Base-by-base conservation (phyloP, 2,329 filamentous ascomycete genomes). In the Diaporthe sp. region DNA sequence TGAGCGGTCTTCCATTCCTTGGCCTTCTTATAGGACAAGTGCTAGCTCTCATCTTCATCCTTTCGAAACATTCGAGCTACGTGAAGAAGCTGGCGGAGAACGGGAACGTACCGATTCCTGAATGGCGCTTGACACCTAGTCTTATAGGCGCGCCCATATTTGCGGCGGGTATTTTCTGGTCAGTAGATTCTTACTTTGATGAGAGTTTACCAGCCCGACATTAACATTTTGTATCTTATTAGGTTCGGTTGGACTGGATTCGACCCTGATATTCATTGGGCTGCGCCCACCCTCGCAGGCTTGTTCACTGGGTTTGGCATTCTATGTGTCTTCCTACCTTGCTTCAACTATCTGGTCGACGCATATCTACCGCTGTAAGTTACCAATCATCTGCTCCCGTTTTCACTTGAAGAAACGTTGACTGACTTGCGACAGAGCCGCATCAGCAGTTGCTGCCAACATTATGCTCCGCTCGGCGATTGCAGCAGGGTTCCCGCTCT, bases 331-430 rank as follows among this genome's bases (percentile, higher is more conserved):
- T 80, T 79, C 67, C 72, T 80, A 37, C 79, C 79, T 8, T 80
- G 79, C 69, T 80, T 80, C 76, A 79, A 79, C 72, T 80, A 85
- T 59, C 68, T 86, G 55, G 81, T 86, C 34, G 84, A 85, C 55
- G 82, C 83, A 1, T 85, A 85, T 76, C 78, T 85, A 42, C 81
- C 81, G 34, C 79, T 85, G 84, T 86, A 77, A 81, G 84, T 80
- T 53, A n/a, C 31, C 39, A n/a, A 46, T 15, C 12, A 74, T 61
- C 22, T 57, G 44, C 15, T 31, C 9, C 58, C 15, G 28, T 13
- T 28, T 2, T 19, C 9, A 7, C n/a, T 25, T 8, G 22, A 42
- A 25, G 44, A 4, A 59, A 13, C 31, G 6, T 12, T 13, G 10
- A 19, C 59, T 39, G 4, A 25, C 12, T 61, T 5, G 13, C 7